A percentile compares a stretch with the other conserved stretches of the same genome.
phyloP scores from a whole-genome alignment of 2,329 filamentous ascomycete genomes.

The Colletotrichum sp. region DNA sequence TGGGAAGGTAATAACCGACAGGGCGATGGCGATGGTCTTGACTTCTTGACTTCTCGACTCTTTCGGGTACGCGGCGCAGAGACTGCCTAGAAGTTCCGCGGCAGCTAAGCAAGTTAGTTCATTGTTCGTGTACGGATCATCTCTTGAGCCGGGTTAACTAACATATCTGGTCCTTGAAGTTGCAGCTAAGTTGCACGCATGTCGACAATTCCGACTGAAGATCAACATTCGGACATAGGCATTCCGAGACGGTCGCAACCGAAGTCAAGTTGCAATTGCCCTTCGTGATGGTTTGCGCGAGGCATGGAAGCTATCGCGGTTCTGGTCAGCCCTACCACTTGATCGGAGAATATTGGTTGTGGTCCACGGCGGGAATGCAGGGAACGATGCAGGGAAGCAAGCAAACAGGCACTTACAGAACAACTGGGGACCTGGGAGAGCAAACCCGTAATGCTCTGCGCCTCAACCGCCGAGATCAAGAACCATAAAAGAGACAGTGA shows the following conservation, averaged over 20 bases:
- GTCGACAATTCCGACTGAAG: slow-evolving; percentile 17
- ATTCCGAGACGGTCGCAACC: slow-evolving; percentile 13
- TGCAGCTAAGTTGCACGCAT: slow-evolving; percentile 23
- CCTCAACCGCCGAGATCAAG: background rate
- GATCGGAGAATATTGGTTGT: background rate
- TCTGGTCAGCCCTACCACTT: slow-evolving; percentile 1
- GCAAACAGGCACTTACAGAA: slow-evolving; percentile 3
- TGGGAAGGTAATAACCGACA: slow-evolving; percentile 17
- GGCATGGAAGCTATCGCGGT: slow-evolving; percentile 13
- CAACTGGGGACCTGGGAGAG: slow-evolving; percentile 1
- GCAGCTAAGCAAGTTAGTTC: background rate
- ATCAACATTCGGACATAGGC: slow-evolving; percentile 19
- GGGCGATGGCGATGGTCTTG: slow-evolving; percentile 28
- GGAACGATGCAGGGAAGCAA: background rate
- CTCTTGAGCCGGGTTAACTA: background rate
- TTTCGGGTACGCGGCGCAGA: slow-evolving; percentile 24
- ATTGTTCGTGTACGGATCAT: background rate
- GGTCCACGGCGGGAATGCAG: background rate
- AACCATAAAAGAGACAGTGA: background rate
- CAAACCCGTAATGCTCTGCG: background rate
- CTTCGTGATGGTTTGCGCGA: background rate
- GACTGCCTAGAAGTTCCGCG: background rate
- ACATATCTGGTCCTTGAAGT: slow-evolving; percentile 21
- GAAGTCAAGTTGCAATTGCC: slow-evolving; percentile 21
- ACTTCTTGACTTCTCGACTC: slow-evolving; percentile 23